phyloP scores from a whole-genome alignment of 345 rosid genomes.

The Gossypium rotundifolium region DNA sequence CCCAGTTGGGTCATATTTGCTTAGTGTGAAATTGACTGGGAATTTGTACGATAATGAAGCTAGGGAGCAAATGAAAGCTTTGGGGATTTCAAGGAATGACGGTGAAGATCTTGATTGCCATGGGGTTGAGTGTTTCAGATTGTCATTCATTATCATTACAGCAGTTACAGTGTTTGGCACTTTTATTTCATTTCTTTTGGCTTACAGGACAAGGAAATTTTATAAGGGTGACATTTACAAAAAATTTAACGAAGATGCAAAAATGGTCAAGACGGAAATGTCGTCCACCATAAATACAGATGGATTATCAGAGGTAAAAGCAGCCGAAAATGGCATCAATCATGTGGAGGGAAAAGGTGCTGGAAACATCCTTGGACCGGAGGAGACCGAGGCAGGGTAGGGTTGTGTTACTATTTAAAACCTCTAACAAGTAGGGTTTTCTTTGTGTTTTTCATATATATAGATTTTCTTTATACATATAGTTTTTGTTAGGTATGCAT shows the following conservation, averaged over 20 bases:
- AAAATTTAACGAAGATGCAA: slow-evolving; percentile 44
- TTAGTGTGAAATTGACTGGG: slow-evolving; percentile 48
- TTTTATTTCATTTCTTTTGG: slow-evolving; percentile 46
- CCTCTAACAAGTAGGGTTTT: neutral
- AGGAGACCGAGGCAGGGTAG: slow-evolving; percentile 3
- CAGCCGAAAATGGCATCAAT: neutral
- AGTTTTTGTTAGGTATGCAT: neutral
- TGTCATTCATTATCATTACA: slow-evolving; percentile 50
- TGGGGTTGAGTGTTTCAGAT: slow-evolving; percentile 47
- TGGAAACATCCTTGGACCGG: neutral
- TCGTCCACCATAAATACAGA: neutral
- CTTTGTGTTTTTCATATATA: neutral
- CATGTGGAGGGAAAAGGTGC: neutral
- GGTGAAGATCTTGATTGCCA: slow-evolving; percentile 37
- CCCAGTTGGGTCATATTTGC: slow-evolving; percentile 55
- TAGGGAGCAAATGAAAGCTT: slow-evolving; percentile 32
- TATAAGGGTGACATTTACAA: slow-evolving; percentile 57
- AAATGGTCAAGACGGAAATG: slow-evolving; percentile 33
- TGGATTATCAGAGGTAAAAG: neutral
- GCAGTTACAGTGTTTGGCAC: slow-evolving; percentile 46
- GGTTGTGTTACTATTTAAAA: neutral
- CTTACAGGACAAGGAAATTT: slow-evolving; percentile 50
- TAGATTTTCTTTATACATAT: neutral
- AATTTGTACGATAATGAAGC: slow-evolving; percentile 56
- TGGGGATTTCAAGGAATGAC: slow-evolving; percentile 17